Evolutionary conservation across 2,329 filamentous ascomycete species (phyloP), one percentile per base, ranked within the genome.

Genomic region (Onygena corvina): DNA sequence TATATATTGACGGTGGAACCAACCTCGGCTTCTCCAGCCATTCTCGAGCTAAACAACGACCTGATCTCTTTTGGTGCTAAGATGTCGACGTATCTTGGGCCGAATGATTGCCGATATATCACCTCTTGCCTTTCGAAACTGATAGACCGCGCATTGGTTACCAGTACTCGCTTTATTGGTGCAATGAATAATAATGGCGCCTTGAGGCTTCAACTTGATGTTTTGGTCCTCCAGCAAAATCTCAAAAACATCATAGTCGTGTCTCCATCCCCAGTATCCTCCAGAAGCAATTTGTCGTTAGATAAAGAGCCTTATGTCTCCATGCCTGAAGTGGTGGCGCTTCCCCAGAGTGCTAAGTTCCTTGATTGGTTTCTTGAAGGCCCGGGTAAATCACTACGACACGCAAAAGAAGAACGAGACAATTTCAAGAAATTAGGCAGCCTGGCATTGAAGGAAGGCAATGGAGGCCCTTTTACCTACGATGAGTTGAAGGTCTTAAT

Each of bases 171-270:
- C 14, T 76, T 78, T 61, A 84, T 90, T 38, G 80, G 81, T 46
- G 81, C 83, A 5, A 90, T 98, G 81, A 95, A 98, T 64, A 71
- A 69, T 31, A 79, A 84, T 58, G 92, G 92, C 35, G 86, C 83
- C 52, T 80, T 81, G n/a, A 79, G 88, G 31, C 88, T 98, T 79
- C 83, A 88, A 64, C 79, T 96, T 60, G 94, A 98, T 64, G 87
- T 95, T 45, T 76, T 95, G 20, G 92, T 98, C 34, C 72, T 98
- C 47, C 90, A 96, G 67, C 92, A 98, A 64, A 95, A 94, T 60
- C 78, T 98, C 49, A 94, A 94, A 71, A 94, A 94, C 57, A 82
- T 98, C 48, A 87, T 71, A 44, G 58, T 68, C n/a, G 59, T 38
- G 30, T 30, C 33, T 45, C 58, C 63, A 12, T 47, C 49, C 6